A percentile compares a stretch with the other conserved stretches of the same genome.
phyloP scores from a whole-genome alignment of 345 rosid genomes.

The Draba incana region DNA sequence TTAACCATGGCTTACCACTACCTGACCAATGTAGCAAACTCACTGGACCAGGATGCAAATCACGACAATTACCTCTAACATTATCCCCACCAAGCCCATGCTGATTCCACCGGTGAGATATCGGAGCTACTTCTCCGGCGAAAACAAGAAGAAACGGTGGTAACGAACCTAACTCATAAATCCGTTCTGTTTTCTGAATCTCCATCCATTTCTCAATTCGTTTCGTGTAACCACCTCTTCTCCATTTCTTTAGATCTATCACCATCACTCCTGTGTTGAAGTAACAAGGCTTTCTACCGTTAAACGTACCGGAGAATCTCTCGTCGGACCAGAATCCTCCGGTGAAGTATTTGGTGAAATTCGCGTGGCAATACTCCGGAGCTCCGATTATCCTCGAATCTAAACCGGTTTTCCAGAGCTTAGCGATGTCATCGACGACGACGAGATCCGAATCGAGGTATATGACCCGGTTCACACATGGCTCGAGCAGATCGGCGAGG shows the following conservation, averaged over 20 bases:
- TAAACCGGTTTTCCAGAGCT: slow-evolving; percentile 60
- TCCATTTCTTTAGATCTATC: slow-evolving; percentile 70
- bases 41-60: slow-evolving; percentile 76
- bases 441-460: slow-evolving; percentile 79
- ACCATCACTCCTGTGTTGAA: slow-evolving; percentile 92
- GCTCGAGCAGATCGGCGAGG: slow-evolving; percentile 76
- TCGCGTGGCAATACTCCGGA: slow-evolving; percentile 86
- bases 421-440: slow-evolving; percentile 67
- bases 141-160: slow-evolving; percentile 77
- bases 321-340: slow-evolving; percentile 60
- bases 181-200: slow-evolving; percentile 67
- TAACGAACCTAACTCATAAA: slow-evolving; percentile 73
- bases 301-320: slow-evolving; percentile 55
- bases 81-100: slow-evolving; percentile 85
- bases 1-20: slow-evolving; percentile 80
- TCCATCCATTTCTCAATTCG: slow-evolving; percentile 85
- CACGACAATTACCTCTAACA: slow-evolving; percentile 72
- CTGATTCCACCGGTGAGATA: slow-evolving; percentile 83
- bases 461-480: slow-evolving; percentile 66
- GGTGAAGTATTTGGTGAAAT: slow-evolving; percentile 77
- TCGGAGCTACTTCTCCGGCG: slow-evolving; percentile 74
- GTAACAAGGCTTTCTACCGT: slow-evolving; percentile 61
- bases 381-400: slow-evolving; percentile 64
- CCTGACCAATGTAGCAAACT: slow-evolving; percentile 88
- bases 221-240: slow-evolving; percentile 63